Percentiles rank a stretch among this genome's conserved stretches.
Conservation (phyloP, 73 alveolate genomes). For the Tetrahymena elliotti region DNA sequence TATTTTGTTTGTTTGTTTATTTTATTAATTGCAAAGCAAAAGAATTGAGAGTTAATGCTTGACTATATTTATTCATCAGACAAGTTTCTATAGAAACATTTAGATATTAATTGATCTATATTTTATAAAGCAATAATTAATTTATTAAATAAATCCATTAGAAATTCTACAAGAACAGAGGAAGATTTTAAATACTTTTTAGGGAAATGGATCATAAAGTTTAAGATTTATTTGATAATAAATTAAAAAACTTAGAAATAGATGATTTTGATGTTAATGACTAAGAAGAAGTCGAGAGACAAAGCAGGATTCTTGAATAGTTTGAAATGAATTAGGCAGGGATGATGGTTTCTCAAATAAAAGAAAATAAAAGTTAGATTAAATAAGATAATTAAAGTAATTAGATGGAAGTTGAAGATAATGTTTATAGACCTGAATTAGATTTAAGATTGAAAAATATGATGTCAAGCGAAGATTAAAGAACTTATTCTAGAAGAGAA, state of each 20-base stretch:
- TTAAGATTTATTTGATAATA: not conserved
- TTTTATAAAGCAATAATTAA: not conserved
- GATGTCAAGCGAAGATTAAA: not conserved
- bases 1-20: too few relatives aligned
- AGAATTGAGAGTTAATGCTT: too few relatives aligned
- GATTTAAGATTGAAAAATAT: not conserved
- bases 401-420: not conserved
- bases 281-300: not conserved
- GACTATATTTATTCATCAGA: too few relatives aligned
- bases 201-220: not conserved
- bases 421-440: not conserved
- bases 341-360: not conserved
- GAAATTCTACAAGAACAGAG: not conserved
- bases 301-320: not conserved
- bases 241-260: not conserved
- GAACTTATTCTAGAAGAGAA: not conserved
- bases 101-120: not conserved
- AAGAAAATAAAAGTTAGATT: not conserved
- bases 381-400: not conserved
- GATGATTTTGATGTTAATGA: not conserved
- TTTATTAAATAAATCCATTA: not conserved
- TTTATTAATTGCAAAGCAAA: too few relatives aligned
- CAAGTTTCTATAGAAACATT: not conserved
- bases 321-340: not conserved
- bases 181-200: not conserved